A percentile compares a stretch with the other conserved stretches of the same genome.
Conservation (phyloP, 441 rosid genomes). For the Flueggea neowawraea region DNA sequence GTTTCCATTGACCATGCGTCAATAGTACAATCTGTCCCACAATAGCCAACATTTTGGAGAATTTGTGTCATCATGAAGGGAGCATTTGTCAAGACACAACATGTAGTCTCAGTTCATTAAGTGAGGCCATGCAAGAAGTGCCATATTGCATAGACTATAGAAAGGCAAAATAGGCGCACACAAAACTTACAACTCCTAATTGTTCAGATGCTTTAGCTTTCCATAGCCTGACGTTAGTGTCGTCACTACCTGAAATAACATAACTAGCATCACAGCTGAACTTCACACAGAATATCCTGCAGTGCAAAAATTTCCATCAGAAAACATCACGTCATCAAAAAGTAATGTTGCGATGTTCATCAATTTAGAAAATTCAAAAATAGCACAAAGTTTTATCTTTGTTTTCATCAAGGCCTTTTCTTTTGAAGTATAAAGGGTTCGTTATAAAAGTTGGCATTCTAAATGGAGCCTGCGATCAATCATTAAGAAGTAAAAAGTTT, state of each 20-base stretch:
- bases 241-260: slow-evolving; percentile 93
- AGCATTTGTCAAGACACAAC: too few relatives aligned
- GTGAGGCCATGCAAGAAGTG: too few relatives aligned
- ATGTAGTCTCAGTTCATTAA: too few relatives aligned
- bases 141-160: neutral
- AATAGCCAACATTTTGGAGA: too few relatives aligned
- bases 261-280: slow-evolving; percentile 90
- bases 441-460: too few relatives aligned
- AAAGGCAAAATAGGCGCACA: slow-evolving; percentile 1
- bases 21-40: too few relatives aligned
- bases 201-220: slow-evolving; percentile 98
- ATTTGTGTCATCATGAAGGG: too few relatives aligned
- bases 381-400: too few relatives aligned
- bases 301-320: slow-evolving; percentile 11
- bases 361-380: too few relatives aligned
- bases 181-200: slow-evolving; percentile 80
- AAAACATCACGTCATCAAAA: neutral
- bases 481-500: slow-evolving; percentile 2
- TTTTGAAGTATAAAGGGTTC: neutral
- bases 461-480: neutral
- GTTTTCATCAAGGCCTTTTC: too few relatives aligned
- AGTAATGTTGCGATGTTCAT: too few relatives aligned
- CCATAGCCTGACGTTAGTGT: slow-evolving; percentile 91
- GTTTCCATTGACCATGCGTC: too few relatives aligned
- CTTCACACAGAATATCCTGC: slow-evolving; percentile 90